phyloP scores from a whole-genome alignment of 495 filamentous ascomycete genomes.

The Neurospora sp. region DNA sequence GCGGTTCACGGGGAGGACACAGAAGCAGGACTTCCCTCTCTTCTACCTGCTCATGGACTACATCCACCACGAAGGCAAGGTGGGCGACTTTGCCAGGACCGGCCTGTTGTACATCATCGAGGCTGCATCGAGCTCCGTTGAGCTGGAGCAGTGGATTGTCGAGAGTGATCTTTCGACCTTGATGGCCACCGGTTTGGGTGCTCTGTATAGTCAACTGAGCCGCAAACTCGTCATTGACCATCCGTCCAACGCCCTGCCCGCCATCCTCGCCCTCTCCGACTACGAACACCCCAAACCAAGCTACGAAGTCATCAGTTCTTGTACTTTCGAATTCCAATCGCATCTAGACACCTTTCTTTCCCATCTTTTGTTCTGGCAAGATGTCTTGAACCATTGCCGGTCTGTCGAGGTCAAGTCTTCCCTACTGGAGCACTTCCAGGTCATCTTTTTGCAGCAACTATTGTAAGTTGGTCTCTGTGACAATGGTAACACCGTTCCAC shows the following conservation, averaged over 20 bases:
- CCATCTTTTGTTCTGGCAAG: conserved; percentile 94
- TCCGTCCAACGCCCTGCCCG: conserved; percentile 55
- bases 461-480: conserved; percentile 48
- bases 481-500: neutral
- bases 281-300: conserved; percentile 52
- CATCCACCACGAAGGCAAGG: conserved; percentile 84
- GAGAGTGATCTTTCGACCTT: conserved; percentile 92
- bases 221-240: conserved; percentile 57
- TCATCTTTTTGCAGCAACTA: conserved; percentile 90
- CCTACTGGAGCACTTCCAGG: conserved; percentile 90
- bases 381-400: conserved; percentile 89
- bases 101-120: conserved; percentile 94
- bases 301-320: conserved; percentile 59
- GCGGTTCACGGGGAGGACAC: conserved; percentile 72
- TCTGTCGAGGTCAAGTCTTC: conserved; percentile 87
- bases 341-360: conserved; percentile 91
- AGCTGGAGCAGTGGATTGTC: conserved; percentile 89
- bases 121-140: conserved; percentile 69
- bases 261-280: conserved; percentile 79
- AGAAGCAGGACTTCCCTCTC: conserved; percentile 88
- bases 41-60: conserved; percentile 94
- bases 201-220: conserved; percentile 92
- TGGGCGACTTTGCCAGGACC: conserved; percentile 95
- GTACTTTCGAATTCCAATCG: conserved; percentile 57
- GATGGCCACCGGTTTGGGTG: conserved; percentile 93